Evolutionary conservation across 805 yeast genomes (phyloP).

Genomic region (Candida methanosorbosa): DNA sequence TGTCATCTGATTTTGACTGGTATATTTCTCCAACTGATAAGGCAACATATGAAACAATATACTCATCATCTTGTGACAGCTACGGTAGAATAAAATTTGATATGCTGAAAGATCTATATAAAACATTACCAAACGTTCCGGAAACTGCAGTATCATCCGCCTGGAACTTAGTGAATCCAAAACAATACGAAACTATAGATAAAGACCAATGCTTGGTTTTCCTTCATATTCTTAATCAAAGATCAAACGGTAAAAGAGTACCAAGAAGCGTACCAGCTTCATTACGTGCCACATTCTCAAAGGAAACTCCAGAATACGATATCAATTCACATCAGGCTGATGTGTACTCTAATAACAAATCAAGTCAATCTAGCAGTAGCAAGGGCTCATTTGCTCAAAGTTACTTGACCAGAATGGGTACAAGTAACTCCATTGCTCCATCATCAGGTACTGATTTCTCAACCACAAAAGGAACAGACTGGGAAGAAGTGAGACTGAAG

Average conservation of each 20-base stretch:
- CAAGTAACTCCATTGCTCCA: constrained; percentile 25
- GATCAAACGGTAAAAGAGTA: constrained; percentile 68
- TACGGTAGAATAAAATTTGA: constrained; percentile 76
- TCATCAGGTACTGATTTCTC: constrained; percentile 63
- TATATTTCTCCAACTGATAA: constrained; percentile 88
- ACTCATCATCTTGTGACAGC: constrained; percentile 63
- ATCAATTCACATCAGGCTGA: constrained; percentile 46
- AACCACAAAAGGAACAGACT: constrained; percentile 69
- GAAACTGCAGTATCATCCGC: constrained; percentile 79
- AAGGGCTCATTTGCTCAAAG: constrained; percentile 41
- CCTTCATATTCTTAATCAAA: constrained; percentile 83
- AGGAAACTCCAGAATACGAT: constrained; percentile 71
- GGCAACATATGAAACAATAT: constrained; percentile 67
- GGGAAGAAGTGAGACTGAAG: constrained; percentile 84
- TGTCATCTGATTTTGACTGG: constrained; percentile 82
- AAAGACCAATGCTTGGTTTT: constrained; percentile 88
- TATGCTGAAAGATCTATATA: constrained; percentile 59
- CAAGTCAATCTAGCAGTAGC: constrained; percentile 10
- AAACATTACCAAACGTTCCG: constrained; percentile 65
- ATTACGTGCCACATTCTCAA: constrained; percentile 82
- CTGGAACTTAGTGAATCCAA: constrained; percentile 94
- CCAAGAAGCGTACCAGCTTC: constrained; percentile 95
- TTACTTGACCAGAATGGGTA: constrained; percentile 50
- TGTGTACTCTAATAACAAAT: constrained; percentile 7
- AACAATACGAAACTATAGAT: constrained; percentile 78